Base-by-base conservation (phyloP, 768 basidiomycete genomes). In the Tulasnella sp. region DNA sequence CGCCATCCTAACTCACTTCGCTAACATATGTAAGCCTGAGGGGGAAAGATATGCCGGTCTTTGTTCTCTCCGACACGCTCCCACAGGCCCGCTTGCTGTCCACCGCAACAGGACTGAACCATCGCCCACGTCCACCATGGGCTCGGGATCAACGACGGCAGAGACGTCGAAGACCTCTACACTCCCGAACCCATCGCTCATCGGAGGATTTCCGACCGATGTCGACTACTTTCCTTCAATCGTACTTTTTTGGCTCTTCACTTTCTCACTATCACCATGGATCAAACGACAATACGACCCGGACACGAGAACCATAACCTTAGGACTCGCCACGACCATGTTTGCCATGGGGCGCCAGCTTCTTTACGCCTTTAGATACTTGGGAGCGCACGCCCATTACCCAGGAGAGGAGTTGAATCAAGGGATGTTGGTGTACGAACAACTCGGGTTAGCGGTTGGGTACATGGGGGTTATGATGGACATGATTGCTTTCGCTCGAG, bases 141-240 rank as follows among this genome's bases (percentile, higher is more conserved):
- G 24, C n/a, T 54, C 54, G 7, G 24, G 5, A 8, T 24, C 54
- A 54, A 46, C 46, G 24, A n/a, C 24, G 8, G 46, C 54, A 54
- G 83, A 88, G n/a, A 73, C 87, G 11, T 8, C 86, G 85, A 3
- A 76, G 84, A 7, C 46, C 76, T 4, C 73, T 2, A 9, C 20
- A 42, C 7, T 50, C 34, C 46, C 41, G 6, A 58, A 88, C 80
- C 89, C 89, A n/a, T 85, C 87, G 0, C 88, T 87, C 12, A 84
- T 77, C 24, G 76, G 76, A 44, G 76, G 76, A 14, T 50, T 77
- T 16, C 44, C 46, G 14, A 77, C 46, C 37, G 12, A 50, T 2
- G 24, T 37, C 5, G 76, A 77, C 40, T 60, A 8, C 76, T 42
- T 64, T 60, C 76, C 76, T 4, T 77, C 76, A 20, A 28, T 60